Base-by-base conservation (phyloP, 441 rosid genomes). In the Heliophila coronopifolia region DNA sequence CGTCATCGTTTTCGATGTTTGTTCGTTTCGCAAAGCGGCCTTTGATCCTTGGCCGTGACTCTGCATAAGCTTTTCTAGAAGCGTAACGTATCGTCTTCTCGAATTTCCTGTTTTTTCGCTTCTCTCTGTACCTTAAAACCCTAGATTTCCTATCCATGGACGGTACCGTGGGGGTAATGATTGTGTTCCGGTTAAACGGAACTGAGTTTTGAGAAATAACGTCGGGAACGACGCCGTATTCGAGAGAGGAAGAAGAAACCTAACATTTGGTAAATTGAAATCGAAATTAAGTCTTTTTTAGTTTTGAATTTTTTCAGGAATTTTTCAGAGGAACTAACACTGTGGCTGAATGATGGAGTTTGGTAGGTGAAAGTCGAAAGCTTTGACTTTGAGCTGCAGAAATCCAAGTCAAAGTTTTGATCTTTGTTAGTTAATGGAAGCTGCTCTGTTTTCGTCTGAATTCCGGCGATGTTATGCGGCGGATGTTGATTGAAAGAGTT, bases 21-120 rank as follows among this genome's bases (percentile, higher is more conserved):
- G 64, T 65, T 9, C 93, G 91, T 52, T 91, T 91, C 6, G 95
- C 98, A 58, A 91, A 91, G 58, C 98, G 59, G 7, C 98, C 98
- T 32, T 87, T 91, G 71, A 91, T 87, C 11, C 98, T 63, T 0
- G 98, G 98, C 71, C 98, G 68, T 61, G 82, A 81, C 69, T 91
- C 98, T 0, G 98, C 98, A 32, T 91, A 91, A 0, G 98, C 98
- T 65, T 91, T 87, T 35, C 98, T 45, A 0, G 98, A 87, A 0
- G 96, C 98, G 51, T 91, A 91, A 18, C 98, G 75, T 31, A 91
- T 91, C 10, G 96, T 91, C 80, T 91, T 91, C 93, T 91, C 94
- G 46, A 91, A 91, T 72, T 78, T 91, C 11, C 98, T 42, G 63
- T 79, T 83, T 88, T 91, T 91, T 56, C 96, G 72, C 79, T 91